Conservation (phyloP, 1,284 basidiomycete species). For the Pyrrhoderma lamaoense region DNA sequence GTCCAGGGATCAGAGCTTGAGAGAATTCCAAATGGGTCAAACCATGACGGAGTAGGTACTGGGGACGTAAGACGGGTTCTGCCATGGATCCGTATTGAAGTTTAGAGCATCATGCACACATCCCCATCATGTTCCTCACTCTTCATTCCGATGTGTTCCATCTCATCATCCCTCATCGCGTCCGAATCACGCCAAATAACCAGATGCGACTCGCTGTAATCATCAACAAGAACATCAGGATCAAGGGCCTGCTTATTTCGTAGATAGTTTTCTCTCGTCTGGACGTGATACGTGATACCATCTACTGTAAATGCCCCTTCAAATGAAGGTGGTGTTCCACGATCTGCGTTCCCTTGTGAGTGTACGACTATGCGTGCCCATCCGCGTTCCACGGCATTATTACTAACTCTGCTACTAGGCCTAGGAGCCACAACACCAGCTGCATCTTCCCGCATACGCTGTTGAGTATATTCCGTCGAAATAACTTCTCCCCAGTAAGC, state of each 20-base stretch:
- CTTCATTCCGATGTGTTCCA: background rate
- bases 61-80: conserved; percentile 30
- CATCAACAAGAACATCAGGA: conserved; percentile 29
- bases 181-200: conserved; percentile 72
- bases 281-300: conserved; percentile 67
- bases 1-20: conserved; percentile 24
- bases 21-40: conserved; percentile 28
- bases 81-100: conserved; percentile 55
- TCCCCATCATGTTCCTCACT: conserved; percentile 27
- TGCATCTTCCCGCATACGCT: conserved; percentile 54
- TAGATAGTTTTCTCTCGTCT: conserved; percentile 67
- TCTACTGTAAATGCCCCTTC: conserved; percentile 71
- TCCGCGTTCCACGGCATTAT: conserved; percentile 41
- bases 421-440: conserved; percentile 37
- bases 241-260: conserved; percentile 53
- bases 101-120: conserved; percentile 67
- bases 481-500: conserved; percentile 70
- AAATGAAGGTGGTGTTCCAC: conserved; percentile 47
- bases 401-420: conserved; percentile 18
- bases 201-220: conserved; percentile 42
- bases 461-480: conserved; percentile 37
- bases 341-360: conserved; percentile 47
- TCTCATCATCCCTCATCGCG: conserved; percentile 44
- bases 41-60: conserved; percentile 43
- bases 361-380: conserved; percentile 70